Conservation (phyloP, 305 asterid genomes). For the Petunia hybrid region DNA sequence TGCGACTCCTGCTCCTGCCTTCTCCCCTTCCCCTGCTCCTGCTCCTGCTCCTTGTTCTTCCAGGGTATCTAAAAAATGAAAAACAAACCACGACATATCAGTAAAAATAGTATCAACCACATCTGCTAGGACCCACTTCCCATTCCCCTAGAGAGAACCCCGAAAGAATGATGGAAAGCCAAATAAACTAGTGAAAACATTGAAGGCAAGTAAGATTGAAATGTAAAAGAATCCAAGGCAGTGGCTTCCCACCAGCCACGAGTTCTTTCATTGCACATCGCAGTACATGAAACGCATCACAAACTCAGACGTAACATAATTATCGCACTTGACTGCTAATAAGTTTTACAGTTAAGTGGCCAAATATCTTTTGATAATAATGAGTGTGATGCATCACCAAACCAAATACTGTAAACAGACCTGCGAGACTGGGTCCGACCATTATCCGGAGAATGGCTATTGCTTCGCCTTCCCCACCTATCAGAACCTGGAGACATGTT, state of each 20-base stretch:
- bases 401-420: slow-evolving; percentile 45
- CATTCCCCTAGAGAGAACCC: slow-evolving; percentile 2
- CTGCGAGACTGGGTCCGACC: slow-evolving; percentile 66
- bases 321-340: slow-evolving; percentile 27
- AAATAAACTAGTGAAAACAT: background rate
- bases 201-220: slow-evolving; percentile 18
- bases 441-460: slow-evolving; percentile 55
- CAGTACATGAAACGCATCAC: background rate
- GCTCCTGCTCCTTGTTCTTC: slow-evolving; percentile 50
- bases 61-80: slow-evolving; percentile 39
- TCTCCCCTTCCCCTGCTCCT: slow-evolving; percentile 51
- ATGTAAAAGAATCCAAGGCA: background rate
- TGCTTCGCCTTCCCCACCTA: slow-evolving; percentile 56
- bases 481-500: slow-evolving; percentile 75
- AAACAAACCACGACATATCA: slow-evolving; percentile 13
- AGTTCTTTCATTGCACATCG: slow-evolving; percentile 12
- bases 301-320: slow-evolving; percentile 5
- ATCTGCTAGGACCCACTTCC: background rate
- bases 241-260: slow-evolving; percentile 10
- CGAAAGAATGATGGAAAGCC: slow-evolving; percentile 14
- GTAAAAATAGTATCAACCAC: slow-evolving; percentile 13
- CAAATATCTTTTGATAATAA: slow-evolving; percentile 31
- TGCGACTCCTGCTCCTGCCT: slow-evolving; percentile 45
- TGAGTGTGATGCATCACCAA: slow-evolving; percentile 29
- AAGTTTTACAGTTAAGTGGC: background rate